These are phyloP conservation scores for Ophiocordyceps camponoti-leonardi DNA, from an alignment of 2,329 filamentous ascomycete species.

Conservation along the genomic window DNA sequence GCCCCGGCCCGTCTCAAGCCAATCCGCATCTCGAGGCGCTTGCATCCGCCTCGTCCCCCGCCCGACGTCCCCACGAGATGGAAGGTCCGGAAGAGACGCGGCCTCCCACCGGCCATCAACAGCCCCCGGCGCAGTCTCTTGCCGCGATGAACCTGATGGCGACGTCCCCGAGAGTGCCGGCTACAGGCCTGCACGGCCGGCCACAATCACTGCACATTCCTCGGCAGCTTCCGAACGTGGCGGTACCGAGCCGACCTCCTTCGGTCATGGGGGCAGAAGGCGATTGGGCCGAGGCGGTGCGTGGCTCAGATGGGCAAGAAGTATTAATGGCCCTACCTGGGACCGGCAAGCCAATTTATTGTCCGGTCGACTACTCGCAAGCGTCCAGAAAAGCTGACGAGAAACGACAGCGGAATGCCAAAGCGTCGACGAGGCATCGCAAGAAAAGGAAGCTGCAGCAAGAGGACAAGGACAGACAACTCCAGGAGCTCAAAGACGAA, in stretches of 20 bases:
- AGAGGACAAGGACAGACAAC: conserved; percentile 49
- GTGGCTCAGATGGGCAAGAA: conserved; percentile 17
- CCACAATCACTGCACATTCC: conserved; percentile 5
- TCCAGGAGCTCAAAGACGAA: conserved; percentile 51
- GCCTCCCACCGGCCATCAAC: conserved; percentile 10
- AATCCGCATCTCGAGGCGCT: conserved; percentile 6
- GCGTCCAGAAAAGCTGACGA: conserved; percentile 72
- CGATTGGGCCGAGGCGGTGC: conserved; percentile 16
- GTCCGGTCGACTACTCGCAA: conserved; percentile 64
- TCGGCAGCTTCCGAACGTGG: conserved; percentile 7
- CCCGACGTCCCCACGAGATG: conserved; percentile 15
- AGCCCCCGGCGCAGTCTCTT: conserved; percentile 8
- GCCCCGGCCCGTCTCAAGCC: conserved; percentile 11
- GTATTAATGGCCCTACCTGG: conserved; percentile 21
- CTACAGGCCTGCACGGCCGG: conserved; percentile 5
- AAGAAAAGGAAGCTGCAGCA: conserved; percentile 71
- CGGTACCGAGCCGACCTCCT: conserved; percentile 7
- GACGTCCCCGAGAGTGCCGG: conserved; percentile 13
- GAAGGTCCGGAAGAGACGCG: conserved; percentile 11
- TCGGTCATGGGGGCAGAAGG: conserved; percentile 8
- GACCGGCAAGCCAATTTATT: conserved; percentile 25
- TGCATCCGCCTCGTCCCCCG: conserved; percentile 9
- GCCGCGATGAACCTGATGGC: conserved; percentile 7
- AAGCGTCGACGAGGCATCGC: conserved; percentile 68
- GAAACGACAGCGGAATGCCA: conserved; percentile 71